A percentile compares a stretch with the other conserved stretches of the same genome.
Conservation (phyloP, 148 eudicot genomes). For the Vaccinium corymbosum region DNA sequence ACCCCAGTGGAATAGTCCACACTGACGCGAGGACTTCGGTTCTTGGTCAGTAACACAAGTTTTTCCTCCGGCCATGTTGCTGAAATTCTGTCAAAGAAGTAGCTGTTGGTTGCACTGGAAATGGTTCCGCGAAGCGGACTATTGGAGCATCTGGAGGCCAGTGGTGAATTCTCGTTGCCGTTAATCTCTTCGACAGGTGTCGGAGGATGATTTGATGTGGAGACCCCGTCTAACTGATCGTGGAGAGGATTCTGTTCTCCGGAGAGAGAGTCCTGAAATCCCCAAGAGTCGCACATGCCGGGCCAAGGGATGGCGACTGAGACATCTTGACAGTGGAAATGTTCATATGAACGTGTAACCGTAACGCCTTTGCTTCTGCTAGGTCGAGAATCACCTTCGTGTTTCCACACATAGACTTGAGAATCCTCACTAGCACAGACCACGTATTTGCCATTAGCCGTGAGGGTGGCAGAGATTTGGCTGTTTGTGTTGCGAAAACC, state of each 20-base stretch:
- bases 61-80: constrained; percentile 97
- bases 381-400: constrained; percentile 56
- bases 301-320: constrained; percentile 89
- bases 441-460: constrained; percentile 65
- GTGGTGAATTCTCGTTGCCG: constrained; percentile 48
- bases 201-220: constrained; percentile 32
- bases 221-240: constrained; percentile 42
- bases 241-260: constrained; percentile 32
- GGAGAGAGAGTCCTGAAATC: constrained; percentile 31
- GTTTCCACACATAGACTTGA: constrained; percentile 86
- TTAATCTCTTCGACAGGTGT: constrained; percentile 33
- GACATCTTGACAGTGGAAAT: constrained; percentile 77
- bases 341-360: constrained; percentile 47
- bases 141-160: constrained; percentile 34
- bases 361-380: constrained; percentile 42
- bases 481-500: constrained; percentile 87
- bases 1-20: constrained; percentile 43
- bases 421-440: constrained; percentile 90
- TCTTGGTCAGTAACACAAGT: constrained; percentile 55
- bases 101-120: constrained; percentile 58
- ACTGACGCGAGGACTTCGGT: constrained; percentile 53
- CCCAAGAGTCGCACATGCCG: constrained; percentile 41
- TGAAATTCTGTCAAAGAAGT: constrained; percentile 74
- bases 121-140: constrained; percentile 66
- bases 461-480: constrained; percentile 77